Conservation (phyloP, 2,329 filamentous ascomycete genomes). For the Aureobasidium mangrovei region DNA sequence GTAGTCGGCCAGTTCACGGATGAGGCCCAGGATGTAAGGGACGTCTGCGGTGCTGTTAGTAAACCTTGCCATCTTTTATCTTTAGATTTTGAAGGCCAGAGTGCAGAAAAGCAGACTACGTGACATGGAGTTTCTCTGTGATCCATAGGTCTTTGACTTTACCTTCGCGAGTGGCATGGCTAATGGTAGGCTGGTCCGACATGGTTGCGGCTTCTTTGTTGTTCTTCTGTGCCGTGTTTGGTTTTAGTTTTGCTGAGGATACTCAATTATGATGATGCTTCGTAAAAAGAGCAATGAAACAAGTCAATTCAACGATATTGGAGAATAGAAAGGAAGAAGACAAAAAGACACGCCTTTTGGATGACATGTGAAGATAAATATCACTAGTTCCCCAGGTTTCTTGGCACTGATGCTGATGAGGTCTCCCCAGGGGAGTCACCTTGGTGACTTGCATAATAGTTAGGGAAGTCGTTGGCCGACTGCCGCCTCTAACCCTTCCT, state of each 20-base stretch:
- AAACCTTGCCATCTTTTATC: neutral
- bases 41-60: slow-evolving; percentile 51
- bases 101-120: slow-evolving; percentile 3
- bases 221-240: neutral
- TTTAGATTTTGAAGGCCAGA: neutral
- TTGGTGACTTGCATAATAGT: too few species aligned
- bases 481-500: neutral
- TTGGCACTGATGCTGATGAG: too few species aligned
- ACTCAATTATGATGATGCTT: neutral
- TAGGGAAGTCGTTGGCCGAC: too few species aligned
- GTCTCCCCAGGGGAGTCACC: too few species aligned
- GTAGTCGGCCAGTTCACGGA: slow-evolving; percentile 80
- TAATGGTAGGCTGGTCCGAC: slow-evolving; percentile 33
- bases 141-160: slow-evolving; percentile 8
- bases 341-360: neutral
- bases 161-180: slow-evolving; percentile 55
- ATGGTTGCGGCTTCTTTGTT: neutral
- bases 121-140: neutral
- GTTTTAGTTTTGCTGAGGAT: neutral
- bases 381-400: neutral
- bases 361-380: neutral
- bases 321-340: neutral
- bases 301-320: neutral
- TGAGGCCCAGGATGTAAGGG: slow-evolving; percentile 68
- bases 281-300: neutral